Percentiles rank a stretch among this genome's conserved stretches.
Conservation (phyloP, 352 stramenopile genomes). For the Pythium sukuiense region DNA sequence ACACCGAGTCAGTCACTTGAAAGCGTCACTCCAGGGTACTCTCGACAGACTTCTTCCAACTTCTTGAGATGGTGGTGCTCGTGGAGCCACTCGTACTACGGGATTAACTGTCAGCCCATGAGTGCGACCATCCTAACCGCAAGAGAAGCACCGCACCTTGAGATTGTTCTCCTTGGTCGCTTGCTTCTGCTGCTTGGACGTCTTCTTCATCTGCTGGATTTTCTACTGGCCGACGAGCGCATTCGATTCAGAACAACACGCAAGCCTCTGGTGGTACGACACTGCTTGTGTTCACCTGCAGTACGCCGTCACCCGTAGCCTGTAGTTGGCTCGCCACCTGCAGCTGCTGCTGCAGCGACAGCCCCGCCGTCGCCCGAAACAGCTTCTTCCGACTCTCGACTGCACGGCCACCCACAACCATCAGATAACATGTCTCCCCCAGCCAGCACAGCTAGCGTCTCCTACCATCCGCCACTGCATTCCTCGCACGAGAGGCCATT, state of each 20-base stretch:
- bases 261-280: too few relatives aligned
- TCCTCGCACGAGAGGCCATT: slow-evolving; percentile 16
- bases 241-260: background rate
- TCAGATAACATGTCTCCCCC: background rate
- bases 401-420: background rate
- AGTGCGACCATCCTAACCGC: too few relatives aligned
- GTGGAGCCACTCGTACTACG: slow-evolving; percentile 69
- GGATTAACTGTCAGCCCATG: background rate
- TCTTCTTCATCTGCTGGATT: slow-evolving; percentile 67
- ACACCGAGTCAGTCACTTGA: background rate
- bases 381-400: slow-evolving; percentile 47
- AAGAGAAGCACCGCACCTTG: too few relatives aligned
- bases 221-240: slow-evolving; percentile 31
- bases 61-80: slow-evolving; percentile 63
- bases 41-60: slow-evolving; percentile 54
- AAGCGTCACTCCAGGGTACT: background rate
- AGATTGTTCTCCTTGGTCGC: slow-evolving; percentile 53
- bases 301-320: slow-evolving; percentile 44
- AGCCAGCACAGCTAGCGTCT: background rate
- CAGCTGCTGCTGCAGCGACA: slow-evolving; percentile 66
- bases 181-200: slow-evolving; percentile 59
- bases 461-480: slow-evolving; percentile 15
- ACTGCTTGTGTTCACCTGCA: slow-evolving; percentile 57
- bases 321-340: slow-evolving; percentile 54
- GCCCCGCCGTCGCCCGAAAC: slow-evolving; percentile 63